These are phyloP conservation scores for Trametes villosa DNA, from an alignment of 768 basidiomycete genomes.

Conservation along the genomic window DNA sequence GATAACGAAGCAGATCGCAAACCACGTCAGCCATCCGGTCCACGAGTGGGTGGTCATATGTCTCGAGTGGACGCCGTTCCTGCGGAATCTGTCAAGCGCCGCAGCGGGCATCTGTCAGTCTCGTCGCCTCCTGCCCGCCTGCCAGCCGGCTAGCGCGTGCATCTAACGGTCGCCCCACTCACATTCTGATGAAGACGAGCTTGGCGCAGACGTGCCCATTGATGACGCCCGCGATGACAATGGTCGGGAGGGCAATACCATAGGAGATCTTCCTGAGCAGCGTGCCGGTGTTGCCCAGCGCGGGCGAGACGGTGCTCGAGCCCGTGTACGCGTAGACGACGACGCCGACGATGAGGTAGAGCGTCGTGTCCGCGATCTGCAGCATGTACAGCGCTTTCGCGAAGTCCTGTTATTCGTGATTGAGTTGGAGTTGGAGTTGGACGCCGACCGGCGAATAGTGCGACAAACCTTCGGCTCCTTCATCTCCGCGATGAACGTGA, in stretches of 20 bases:
- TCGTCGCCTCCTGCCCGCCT: background rate
- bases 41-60: constrained; percentile 35
- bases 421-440: background rate
- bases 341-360: constrained; percentile 37
- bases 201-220: constrained; percentile 39
- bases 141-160: background rate
- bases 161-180: background rate
- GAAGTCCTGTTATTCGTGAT: constrained; percentile 34
- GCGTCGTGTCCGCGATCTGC: constrained; percentile 35
- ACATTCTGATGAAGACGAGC: constrained; percentile 34
- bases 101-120: background rate
- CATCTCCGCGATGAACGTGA: constrained; percentile 39
- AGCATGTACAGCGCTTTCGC: constrained; percentile 35
- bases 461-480: constrained; percentile 28
- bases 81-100: constrained; percentile 30
- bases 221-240: constrained; percentile 37
- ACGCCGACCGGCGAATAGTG: background rate
- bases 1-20: constrained; percentile 31
- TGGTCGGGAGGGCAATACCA: constrained; percentile 37
- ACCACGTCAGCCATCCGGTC: constrained; percentile 35
- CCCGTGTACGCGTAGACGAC: constrained; percentile 36
- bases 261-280: constrained; percentile 33
- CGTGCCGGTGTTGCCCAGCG: constrained; percentile 35
- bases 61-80: constrained; percentile 28
- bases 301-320: constrained; percentile 32